Conservation (phyloP, 2,329 filamentous ascomycete genomes). For the Exserohilum turcica region DNA sequence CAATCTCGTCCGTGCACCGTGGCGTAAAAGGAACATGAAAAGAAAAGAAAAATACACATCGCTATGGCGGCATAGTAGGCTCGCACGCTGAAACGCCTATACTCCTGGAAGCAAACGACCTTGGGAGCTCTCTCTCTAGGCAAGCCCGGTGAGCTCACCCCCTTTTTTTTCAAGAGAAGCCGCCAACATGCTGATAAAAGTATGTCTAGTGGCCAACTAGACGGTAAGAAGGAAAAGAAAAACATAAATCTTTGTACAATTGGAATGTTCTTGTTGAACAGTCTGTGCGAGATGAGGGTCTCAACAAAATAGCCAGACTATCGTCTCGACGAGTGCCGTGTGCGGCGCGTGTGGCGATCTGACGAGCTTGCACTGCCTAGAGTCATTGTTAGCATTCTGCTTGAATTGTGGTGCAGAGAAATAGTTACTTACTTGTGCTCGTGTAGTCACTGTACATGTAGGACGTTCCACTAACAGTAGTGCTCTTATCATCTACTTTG, state of each 20-base stretch:
- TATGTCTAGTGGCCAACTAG: background rate
- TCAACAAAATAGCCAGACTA: background rate
- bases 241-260: background rate
- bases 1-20: background rate
- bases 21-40: background rate
- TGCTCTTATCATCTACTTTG: conserved; percentile 52
- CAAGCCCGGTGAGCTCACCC: background rate
- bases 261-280: background rate
- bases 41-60: background rate
- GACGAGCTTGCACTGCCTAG: conserved; percentile 53
- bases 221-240: background rate
- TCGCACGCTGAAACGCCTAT: background rate
- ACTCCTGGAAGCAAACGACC: background rate
- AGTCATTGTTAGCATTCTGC: conserved; percentile 23
- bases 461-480: conserved; percentile 46
- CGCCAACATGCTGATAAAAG: background rate
- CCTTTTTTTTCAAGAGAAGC: background rate
- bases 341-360: conserved; percentile 49
- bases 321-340: conserved; percentile 44
- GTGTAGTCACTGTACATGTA: conserved; percentile 55
- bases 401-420: background rate
- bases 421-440: conserved; percentile 52
- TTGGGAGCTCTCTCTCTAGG: background rate
- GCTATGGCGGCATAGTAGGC: background rate
- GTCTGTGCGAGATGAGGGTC: background rate